Evolutionary conservation across 352 stramenopile species (phyloP).

Genomic region (Globisporangium lucens): DNA sequence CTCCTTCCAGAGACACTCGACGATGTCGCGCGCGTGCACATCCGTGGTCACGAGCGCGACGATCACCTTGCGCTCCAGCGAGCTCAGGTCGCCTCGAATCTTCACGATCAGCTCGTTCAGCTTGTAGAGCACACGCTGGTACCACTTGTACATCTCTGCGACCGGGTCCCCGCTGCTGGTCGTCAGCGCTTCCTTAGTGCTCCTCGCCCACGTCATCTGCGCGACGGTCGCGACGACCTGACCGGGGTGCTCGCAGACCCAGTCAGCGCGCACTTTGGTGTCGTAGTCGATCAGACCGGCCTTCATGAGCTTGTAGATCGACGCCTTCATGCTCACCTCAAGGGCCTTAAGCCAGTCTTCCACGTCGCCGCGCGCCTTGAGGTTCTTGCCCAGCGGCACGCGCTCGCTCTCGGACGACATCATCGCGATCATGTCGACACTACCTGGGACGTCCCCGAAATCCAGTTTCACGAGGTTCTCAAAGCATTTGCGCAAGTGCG

Average conservation of each 20-base stretch:
- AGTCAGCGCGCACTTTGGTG: slow-evolving; percentile 70
- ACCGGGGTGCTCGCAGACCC: slow-evolving; percentile 88
- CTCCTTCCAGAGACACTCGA: slow-evolving; percentile 67
- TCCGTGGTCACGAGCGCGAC: slow-evolving; percentile 93
- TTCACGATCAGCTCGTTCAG: slow-evolving; percentile 92
- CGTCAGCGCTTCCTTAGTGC: slow-evolving; percentile 82
- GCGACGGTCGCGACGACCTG: slow-evolving; percentile 93
- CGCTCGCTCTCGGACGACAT: slow-evolving; percentile 88
- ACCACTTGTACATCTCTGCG: slow-evolving; percentile 67
- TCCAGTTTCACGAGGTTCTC: slow-evolving; percentile 86
- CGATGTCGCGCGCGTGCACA: slow-evolving; percentile 90
- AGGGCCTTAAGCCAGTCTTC: slow-evolving; percentile 88
- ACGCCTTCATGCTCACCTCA: slow-evolving; percentile 89
- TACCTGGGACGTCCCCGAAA: slow-evolving; percentile 72
- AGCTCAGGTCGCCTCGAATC: slow-evolving; percentile 87
- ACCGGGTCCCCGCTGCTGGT: slow-evolving; percentile 23
- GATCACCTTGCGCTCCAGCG: slow-evolving; percentile 90
- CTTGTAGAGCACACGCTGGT: slow-evolving; percentile 72
- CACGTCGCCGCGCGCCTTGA: slow-evolving; percentile 90
- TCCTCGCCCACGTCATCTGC: slow-evolving; percentile 92
- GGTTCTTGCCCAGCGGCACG: slow-evolving; percentile 88
- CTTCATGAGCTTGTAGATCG: slow-evolving; percentile 93
- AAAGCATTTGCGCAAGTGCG: slow-evolving; percentile 94
- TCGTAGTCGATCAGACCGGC: slow-evolving; percentile 90
- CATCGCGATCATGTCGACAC: slow-evolving; percentile 94